Evolutionary conservation across 75 land plant genomes (phyloP).

Genomic region (Pinus tabuliformis): DNA sequence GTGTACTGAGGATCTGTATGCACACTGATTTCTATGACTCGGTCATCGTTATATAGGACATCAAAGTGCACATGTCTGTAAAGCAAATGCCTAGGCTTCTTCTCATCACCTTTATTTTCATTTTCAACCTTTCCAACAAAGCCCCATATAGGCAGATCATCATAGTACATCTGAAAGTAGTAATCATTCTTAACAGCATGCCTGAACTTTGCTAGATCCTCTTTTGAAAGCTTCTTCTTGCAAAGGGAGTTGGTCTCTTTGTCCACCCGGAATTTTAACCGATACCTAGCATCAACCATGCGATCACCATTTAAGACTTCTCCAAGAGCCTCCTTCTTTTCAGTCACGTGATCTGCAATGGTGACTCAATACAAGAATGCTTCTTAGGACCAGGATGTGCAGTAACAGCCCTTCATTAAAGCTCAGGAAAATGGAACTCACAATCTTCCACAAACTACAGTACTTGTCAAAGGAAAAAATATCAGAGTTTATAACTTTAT

Average conservation of each 20-base stretch:
- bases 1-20: conserved; percentile 57
- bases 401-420: conserved; percentile 2
- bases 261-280: conserved; percentile 60
- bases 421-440: neutral
- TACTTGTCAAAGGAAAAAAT: neutral
- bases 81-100: conserved; percentile 40
- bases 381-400: neutral
- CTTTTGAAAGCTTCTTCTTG: conserved; percentile 39
- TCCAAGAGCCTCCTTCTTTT: conserved; percentile 72
- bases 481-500: neutral
- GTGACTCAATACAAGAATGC: conserved; percentile 3
- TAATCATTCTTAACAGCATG: conserved; percentile 71
- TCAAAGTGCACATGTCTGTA: conserved; percentile 78
- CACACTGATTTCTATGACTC: conserved; percentile 78
- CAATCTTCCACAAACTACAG: neutral
- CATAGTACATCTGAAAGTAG: conserved; percentile 97
- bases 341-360: conserved; percentile 39
- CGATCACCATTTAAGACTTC: conserved; percentile 94
- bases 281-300: conserved; percentile 58
- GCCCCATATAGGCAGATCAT: conserved; percentile 94
- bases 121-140: conserved; percentile 77
- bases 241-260: conserved; percentile 47
- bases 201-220: conserved; percentile 51
- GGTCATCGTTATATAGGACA: conserved; percentile 58
- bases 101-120: conserved; percentile 16